Evolutionary conservation across 768 basidiomycete species (phyloP).

Genomic region (Postia placenta): DNA sequence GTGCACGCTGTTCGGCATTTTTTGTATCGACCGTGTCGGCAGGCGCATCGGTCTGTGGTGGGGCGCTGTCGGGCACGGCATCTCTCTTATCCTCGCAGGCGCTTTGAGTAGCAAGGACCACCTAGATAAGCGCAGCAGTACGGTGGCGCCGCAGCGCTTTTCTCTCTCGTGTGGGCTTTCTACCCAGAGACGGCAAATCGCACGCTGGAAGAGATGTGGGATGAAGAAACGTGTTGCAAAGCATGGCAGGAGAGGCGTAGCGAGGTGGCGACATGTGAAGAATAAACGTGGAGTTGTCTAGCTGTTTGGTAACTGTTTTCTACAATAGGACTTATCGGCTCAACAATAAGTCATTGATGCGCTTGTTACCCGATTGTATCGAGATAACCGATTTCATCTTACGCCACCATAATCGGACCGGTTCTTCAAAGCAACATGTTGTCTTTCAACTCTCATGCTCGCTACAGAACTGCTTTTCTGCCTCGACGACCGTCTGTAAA

Average conservation of each 20-base stretch:
- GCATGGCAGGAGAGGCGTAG: constrained; percentile 25
- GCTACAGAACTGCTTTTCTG: no score
- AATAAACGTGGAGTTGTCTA: no score
- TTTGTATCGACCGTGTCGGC: constrained; percentile 38
- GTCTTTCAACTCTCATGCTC: no score
- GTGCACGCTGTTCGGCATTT: constrained; percentile 32
- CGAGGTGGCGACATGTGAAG: background rate
- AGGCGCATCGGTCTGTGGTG: constrained; percentile 39
- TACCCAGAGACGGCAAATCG: constrained; percentile 41
- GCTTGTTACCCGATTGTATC: no score
- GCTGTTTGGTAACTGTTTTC: no score
- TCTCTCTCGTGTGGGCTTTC: constrained; percentile 38
- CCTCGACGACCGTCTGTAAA: no score
- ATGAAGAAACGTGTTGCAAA: constrained; percentile 34
- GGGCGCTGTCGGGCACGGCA: constrained; percentile 37
- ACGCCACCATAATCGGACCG: no score
- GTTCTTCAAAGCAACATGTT: no score
- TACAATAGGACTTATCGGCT: no score
- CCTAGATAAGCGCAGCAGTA: constrained; percentile 32
- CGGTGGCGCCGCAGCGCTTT: constrained; percentile 37
- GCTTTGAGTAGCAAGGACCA: constrained; percentile 34
- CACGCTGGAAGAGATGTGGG: constrained; percentile 41
- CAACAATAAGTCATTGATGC: no score
- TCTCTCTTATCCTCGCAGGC: constrained; percentile 32
- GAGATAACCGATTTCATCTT: no score